Conservation (phyloP, 371 early-diverging fungal species). For the Apophysomyces sp. region DNA sequence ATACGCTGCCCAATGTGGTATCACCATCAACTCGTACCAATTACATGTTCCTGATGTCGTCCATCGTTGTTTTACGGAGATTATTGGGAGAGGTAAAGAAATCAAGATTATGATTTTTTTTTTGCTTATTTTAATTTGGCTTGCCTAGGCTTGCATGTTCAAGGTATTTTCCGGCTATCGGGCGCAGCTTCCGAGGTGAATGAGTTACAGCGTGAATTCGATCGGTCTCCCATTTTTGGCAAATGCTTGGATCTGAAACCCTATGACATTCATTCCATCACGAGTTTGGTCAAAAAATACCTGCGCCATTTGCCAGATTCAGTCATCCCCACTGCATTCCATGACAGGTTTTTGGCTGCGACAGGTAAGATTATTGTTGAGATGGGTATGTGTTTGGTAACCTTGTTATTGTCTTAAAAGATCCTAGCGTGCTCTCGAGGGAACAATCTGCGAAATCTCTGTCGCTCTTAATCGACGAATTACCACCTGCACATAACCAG, state of each 20-base stretch:
- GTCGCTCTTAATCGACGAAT: constrained; percentile 11
- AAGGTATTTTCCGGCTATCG: constrained; percentile 49
- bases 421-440: neutral
- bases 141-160: constrained; percentile 32
- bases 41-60: constrained; percentile 40
- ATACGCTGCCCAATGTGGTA: constrained; percentile 35
- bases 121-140: constrained; percentile 19
- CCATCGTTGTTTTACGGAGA: constrained; percentile 39
- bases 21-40: constrained; percentile 17
- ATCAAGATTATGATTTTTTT: neutral
- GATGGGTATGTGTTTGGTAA: too few species aligned
- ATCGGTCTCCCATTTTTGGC: constrained; percentile 39
- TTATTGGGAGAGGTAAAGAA: constrained; percentile 33
- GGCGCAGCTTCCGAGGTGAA: constrained; percentile 48
- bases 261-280: constrained; percentile 45
- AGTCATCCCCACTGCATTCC: constrained; percentile 32
- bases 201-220: constrained; percentile 29
- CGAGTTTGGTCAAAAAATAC: constrained; percentile 43
- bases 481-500: constrained; percentile 36
- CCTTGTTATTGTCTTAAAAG: neutral
- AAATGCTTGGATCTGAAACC: constrained; percentile 34
- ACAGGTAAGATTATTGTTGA: too few species aligned
- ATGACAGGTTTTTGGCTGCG: constrained; percentile 28
- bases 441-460: constrained; percentile 1
- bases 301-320: constrained; percentile 41